Conservation (phyloP, 164 flowering plant species). For the Magnolia sinica region DNA sequence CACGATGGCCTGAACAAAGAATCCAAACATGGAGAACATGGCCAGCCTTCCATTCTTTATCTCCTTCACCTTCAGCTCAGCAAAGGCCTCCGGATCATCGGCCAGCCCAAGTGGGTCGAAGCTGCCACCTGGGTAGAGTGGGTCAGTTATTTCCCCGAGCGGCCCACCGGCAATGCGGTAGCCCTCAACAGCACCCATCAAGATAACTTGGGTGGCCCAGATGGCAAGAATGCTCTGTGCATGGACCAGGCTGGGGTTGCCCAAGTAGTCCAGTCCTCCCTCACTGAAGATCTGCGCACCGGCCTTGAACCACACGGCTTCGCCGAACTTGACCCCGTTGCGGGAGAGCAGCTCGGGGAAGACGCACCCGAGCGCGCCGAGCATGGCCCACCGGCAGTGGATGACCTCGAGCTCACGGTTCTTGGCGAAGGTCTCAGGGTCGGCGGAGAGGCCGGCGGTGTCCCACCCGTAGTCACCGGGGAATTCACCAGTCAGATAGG, state of each 20-base stretch:
- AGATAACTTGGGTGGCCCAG: conserved; percentile 18
- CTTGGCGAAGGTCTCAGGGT: conserved; percentile 22
- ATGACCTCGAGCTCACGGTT: conserved; percentile 19
- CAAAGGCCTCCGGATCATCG: conserved; percentile 17
- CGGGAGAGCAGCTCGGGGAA: conserved; percentile 21
- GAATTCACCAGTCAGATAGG: conserved; percentile 23
- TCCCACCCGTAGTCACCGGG: conserved; percentile 23
- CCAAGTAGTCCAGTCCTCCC: conserved; percentile 16
- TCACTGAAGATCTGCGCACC: conserved; percentile 20
- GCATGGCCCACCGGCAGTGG: conserved; percentile 18
- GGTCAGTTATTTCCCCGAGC: conserved; percentile 18
- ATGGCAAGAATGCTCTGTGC: too few species aligned
- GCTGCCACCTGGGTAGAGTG: conserved; percentile 20
- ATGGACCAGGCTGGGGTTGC: too few species aligned
- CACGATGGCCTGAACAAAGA: conserved; percentile 20
- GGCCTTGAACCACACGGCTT: conserved; percentile 23
- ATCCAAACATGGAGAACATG: conserved; percentile 20
- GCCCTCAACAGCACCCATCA: conserved; percentile 21
- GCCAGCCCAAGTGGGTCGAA: conserved; percentile 18
- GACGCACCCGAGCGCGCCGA: conserved; percentile 16
- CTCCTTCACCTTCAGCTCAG: conserved; percentile 21
- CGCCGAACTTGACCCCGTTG: conserved; percentile 22
- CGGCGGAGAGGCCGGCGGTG: conserved; percentile 19
- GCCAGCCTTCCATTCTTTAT: conserved; percentile 18
- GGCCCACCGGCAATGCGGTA: conserved; percentile 21